These are phyloP conservation scores for Geranomyces variabilis DNA, from an alignment of 192 early-diverging fungal species.

Conservation along the genomic window DNA sequence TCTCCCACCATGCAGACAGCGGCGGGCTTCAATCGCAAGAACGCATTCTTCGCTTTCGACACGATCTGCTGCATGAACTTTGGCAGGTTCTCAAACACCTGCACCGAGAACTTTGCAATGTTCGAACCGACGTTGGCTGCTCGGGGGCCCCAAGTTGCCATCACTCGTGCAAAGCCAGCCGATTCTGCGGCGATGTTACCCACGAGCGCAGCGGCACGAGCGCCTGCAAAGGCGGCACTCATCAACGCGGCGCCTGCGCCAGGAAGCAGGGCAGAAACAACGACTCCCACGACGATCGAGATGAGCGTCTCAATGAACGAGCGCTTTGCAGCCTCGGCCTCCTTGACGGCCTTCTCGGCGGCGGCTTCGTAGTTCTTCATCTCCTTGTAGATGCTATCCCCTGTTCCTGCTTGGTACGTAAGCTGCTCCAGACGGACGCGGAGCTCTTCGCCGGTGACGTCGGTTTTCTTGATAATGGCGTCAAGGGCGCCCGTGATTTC, in stretches of 20 bases:
- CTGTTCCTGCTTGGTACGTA: too few relatives aligned
- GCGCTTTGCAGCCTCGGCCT: not conserved
- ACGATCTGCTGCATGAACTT: not conserved
- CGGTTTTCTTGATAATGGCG: too few relatives aligned
- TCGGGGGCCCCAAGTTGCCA: not conserved
- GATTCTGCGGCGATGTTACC: not conserved
- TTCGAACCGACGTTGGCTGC: not conserved
- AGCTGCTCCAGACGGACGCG: too few relatives aligned
- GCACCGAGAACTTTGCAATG: not conserved
- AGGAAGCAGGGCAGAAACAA: slow-evolving; percentile 1
- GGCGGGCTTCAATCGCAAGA: not conserved
- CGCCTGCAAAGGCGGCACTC: not conserved
- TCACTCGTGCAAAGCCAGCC: not conserved
- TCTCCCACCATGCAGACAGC: too few relatives aligned
- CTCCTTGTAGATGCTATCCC: too few relatives aligned
- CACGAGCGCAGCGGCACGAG: not conserved
- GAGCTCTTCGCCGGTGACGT: too few relatives aligned
- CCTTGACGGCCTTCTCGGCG: slow-evolving; percentile 5
- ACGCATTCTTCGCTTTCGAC: not conserved
- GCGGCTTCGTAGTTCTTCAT: slow-evolving; percentile 7
- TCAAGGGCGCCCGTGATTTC: too few relatives aligned
- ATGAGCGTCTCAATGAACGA: not conserved
- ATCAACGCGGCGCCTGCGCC: not conserved
- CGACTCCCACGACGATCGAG: not conserved
- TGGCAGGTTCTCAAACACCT: slow-evolving; percentile 4